phyloP scores from a whole-genome alignment of 106 monocot genomes.

The Dendrobium huoshanense region DNA sequence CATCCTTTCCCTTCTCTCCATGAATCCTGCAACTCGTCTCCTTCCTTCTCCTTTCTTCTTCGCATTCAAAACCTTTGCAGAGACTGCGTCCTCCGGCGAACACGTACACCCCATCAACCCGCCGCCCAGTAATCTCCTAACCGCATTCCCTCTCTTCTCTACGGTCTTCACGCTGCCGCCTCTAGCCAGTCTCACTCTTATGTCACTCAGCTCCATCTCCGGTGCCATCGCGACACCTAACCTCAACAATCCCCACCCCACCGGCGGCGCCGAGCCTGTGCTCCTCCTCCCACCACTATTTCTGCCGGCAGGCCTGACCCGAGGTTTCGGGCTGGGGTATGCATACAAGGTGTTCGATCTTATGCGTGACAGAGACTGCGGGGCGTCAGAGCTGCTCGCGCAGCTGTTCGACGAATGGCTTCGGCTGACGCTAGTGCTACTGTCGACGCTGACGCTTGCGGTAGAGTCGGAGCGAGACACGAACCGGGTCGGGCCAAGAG shows the following conservation, averaged over 20 bases:
- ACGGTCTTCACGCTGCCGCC: background rate
- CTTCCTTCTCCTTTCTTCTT: slow-evolving; percentile 9
- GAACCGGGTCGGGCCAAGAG: slow-evolving; percentile 15
- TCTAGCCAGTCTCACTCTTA: background rate
- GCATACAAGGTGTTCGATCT: slow-evolving; percentile 39
- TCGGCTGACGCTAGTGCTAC: slow-evolving; percentile 39
- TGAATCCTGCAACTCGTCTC: background rate
- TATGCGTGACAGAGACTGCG: slow-evolving; percentile 1
- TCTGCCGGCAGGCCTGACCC: slow-evolving; percentile 7
- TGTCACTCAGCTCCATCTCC: slow-evolving; percentile 29
- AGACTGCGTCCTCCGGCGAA: slow-evolving; percentile 21
- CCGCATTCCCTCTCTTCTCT: slow-evolving; percentile 9
- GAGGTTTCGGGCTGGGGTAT: slow-evolving; percentile 58
- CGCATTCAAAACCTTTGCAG: slow-evolving; percentile 2
- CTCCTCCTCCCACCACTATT: slow-evolving; percentile 12
- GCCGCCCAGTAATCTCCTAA: slow-evolving; percentile 11
- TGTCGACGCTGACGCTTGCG: slow-evolving; percentile 11
- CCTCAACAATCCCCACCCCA: slow-evolving; percentile 31
- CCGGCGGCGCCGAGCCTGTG: slow-evolving; percentile 18
- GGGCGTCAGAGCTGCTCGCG: slow-evolving; percentile 9
- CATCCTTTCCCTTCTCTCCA: slow-evolving; percentile 20
- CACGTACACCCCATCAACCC: slow-evolving; percentile 44
- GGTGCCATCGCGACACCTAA: slow-evolving; percentile 43
- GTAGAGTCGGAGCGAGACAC: background rate
- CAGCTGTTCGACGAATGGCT: slow-evolving; percentile 37